Percentiles rank a stretch among this genome's conserved stretches.
phyloP scores from a whole-genome alignment of 306 rosid species.

The Lathyrus sativus region DNA sequence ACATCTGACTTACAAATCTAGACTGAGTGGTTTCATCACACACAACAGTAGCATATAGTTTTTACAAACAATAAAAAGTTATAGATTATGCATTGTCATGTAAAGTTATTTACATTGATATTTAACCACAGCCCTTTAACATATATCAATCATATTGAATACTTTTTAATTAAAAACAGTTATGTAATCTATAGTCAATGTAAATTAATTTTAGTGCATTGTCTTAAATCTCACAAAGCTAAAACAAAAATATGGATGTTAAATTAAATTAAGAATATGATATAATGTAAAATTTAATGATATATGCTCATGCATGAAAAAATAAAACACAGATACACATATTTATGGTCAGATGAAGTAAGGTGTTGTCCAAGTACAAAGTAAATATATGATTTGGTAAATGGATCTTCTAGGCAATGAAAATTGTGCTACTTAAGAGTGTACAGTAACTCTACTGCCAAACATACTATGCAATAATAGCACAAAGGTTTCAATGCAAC shows the following conservation, averaged over 20 bases:
- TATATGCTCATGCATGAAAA: background rate
- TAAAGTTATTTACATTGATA: too few relatives aligned
- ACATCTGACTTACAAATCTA: too few relatives aligned
- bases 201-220: too few relatives aligned
- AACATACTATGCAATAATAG: slow-evolving; percentile 1
- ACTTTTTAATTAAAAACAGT: too few relatives aligned
- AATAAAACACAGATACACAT: background rate
- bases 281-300: background rate
- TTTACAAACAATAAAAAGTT: too few relatives aligned
- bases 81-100: too few relatives aligned
- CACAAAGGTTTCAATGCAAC: slow-evolving; percentile 39
- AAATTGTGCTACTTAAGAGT: slow-evolving; percentile 1
- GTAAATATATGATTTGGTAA: slow-evolving; percentile 11
- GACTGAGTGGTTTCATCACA: too few relatives aligned
- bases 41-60: too few relatives aligned
- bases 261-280: background rate
- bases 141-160: too few relatives aligned
- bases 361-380: slow-evolving; percentile 13
- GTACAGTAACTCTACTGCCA: background rate
- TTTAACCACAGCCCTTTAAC: too few relatives aligned
- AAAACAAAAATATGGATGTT: background rate
- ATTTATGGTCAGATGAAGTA: slow-evolving; percentile 9
- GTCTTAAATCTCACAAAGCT: background rate
- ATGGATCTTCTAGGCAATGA: background rate
- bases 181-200: too few relatives aligned